These are phyloP conservation scores for Cryptosporidium baileyi DNA, from an alignment of 169 alveolate genomes.

Conservation along the genomic window DNA sequence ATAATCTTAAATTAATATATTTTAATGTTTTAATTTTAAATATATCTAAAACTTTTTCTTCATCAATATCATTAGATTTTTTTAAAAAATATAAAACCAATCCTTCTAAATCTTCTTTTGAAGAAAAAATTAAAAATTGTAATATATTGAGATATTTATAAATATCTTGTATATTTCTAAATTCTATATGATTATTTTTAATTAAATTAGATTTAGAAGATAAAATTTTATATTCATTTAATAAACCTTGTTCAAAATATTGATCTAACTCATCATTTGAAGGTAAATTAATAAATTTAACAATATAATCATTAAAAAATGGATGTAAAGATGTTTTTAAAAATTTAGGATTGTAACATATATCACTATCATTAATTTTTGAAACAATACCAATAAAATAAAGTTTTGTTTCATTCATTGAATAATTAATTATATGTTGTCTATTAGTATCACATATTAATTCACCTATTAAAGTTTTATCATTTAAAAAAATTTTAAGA, in stretches of 20 bases:
- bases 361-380: background rate
- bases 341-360: background rate
- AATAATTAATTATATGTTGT: slow-evolving; percentile 45
- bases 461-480: slow-evolving; percentile 37
- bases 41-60: background rate
- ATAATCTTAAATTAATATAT: background rate
- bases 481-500: background rate
- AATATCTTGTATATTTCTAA: background rate
- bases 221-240: background rate
- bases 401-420: background rate
- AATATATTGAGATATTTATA: background rate
- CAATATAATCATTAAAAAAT: background rate
- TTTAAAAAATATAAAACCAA: slow-evolving; percentile 6
- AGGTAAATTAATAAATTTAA: slow-evolving; percentile 7
- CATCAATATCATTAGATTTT: background rate
- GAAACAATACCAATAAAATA: slow-evolving; percentile 35
- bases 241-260: background rate
- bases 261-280: background rate
- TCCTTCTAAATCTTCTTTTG: slow-evolving; percentile 5
- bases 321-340: background rate
- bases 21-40: slow-evolving; percentile 8
- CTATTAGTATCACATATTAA: background rate
- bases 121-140: background rate
- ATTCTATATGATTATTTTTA: background rate
- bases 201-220: background rate